phyloP scores from a whole-genome alignment of 495 filamentous ascomycete genomes.

The Usnea hakonensis region DNA sequence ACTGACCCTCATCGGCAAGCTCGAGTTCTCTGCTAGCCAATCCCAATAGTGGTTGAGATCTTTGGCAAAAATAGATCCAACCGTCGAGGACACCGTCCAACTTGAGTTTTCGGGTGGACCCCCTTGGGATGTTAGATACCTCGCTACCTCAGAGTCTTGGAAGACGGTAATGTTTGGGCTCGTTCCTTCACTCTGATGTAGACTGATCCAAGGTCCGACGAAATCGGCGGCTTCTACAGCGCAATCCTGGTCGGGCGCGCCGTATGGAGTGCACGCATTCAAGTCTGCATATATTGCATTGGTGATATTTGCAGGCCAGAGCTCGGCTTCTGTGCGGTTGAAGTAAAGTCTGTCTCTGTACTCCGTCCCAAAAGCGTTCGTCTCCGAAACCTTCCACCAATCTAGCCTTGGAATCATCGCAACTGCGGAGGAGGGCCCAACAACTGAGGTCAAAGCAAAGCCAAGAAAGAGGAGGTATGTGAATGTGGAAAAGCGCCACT shows the following conservation, averaged over 20 bases:
- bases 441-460: constrained; percentile 10
- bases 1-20: neutral
- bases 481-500: neutral
- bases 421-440: constrained; percentile 17
- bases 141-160: constrained; percentile 8
- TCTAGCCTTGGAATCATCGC: constrained; percentile 15
- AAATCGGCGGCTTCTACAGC: neutral
- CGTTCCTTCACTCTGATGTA: constrained; percentile 12
- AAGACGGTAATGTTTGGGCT: constrained; percentile 15
- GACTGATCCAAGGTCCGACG: constrained; percentile 1
- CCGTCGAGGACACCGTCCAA: constrained; percentile 14
- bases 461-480: constrained; percentile 5
- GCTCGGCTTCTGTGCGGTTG: constrained; percentile 11
- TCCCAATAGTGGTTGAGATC: constrained; percentile 17
- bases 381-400: constrained; percentile 13
- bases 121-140: constrained; percentile 13
- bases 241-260: neutral
- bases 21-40: constrained; percentile 18
- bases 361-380: constrained; percentile 8
- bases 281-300: constrained; percentile 10
- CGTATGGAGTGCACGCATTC: neutral
- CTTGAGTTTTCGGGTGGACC: constrained; percentile 13
- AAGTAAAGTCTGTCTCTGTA: constrained; percentile 9
- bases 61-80: constrained; percentile 4
- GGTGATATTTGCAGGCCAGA: constrained; percentile 15